These are phyloP conservation scores for Podila clonocystis DNA, from an alignment of 192 early-diverging fungal genomes.

Conservation along the genomic window DNA sequence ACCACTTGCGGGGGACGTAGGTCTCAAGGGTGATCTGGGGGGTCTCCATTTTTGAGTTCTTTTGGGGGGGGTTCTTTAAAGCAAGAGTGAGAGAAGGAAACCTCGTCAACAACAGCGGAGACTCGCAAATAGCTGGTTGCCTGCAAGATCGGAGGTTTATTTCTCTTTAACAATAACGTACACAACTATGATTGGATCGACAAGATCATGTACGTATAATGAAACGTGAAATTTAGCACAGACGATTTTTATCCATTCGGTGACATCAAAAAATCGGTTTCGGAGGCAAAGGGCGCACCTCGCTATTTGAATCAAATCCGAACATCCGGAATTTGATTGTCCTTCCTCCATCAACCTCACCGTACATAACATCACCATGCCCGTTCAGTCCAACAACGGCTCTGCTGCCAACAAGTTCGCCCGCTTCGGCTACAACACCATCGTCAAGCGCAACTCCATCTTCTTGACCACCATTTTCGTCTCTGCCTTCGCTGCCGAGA, in stretches of 20 bases:
- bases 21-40: slow-evolving; percentile 53
- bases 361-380: slow-evolving; percentile 27
- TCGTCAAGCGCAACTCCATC: slow-evolving; percentile 78
- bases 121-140: too few species aligned
- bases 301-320: too few species aligned
- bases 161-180: too few species aligned
- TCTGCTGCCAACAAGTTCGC: slow-evolving; percentile 45
- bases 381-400: slow-evolving; percentile 51
- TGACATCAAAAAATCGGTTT: too few species aligned
- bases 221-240: too few species aligned
- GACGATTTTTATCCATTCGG: neutral
- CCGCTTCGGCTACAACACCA: slow-evolving; percentile 64
- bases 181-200: too few species aligned
- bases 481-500: slow-evolving; percentile 77
- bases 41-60: slow-evolving; percentile 49
- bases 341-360: neutral
- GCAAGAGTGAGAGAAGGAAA: slow-evolving; percentile 50
- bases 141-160: too few species aligned
- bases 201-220: too few species aligned
- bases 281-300: too few species aligned
- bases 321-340: too few species aligned
- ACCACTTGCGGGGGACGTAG: slow-evolving; percentile 56
- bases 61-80: slow-evolving; percentile 42
- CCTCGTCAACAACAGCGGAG: too few species aligned
- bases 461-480: slow-evolving; percentile 75